Percentiles rank a stretch among this genome's conserved stretches.
These are phyloP conservation scores for Paecilomyces dactylethromorphus DNA, from an alignment of 2,329 filamentous ascomycete species.

Conservation along the genomic window DNA sequence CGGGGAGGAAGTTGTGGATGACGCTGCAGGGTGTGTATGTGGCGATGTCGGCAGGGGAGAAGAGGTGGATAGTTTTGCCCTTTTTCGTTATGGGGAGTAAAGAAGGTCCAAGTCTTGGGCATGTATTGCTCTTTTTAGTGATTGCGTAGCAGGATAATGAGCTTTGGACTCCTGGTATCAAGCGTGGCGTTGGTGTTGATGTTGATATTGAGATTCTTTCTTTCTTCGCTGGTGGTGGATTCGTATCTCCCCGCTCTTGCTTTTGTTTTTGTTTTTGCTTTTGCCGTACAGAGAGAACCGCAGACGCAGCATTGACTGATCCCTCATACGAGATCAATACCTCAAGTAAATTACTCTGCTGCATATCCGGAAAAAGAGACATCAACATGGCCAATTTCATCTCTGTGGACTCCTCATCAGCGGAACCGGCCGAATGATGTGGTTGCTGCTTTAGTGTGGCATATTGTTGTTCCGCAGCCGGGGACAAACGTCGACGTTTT, in stretches of 20 bases:
- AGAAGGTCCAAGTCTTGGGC: slow-evolving; percentile 9
- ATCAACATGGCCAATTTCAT: slow-evolving; percentile 78
- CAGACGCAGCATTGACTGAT: slow-evolving; percentile 60
- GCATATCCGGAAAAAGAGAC: slow-evolving; percentile 62
- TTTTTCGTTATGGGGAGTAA: slow-evolving; percentile 56
- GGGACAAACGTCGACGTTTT: slow-evolving; percentile 24
- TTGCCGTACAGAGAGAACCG: slow-evolving; percentile 40
- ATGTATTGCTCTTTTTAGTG: slow-evolving; percentile 37
- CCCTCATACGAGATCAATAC: slow-evolving; percentile 71
- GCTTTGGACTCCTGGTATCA: slow-evolving; percentile 52
- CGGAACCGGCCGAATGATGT: slow-evolving; percentile 2
- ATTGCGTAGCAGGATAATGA: slow-evolving; percentile 47
- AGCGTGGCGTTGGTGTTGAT: slow-evolving; percentile 50
- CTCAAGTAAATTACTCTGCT: slow-evolving; percentile 67
- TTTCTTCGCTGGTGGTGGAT: background rate
- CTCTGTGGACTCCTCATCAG: slow-evolving; percentile 76
- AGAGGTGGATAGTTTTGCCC: slow-evolving; percentile 78
- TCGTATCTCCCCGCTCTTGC: background rate
- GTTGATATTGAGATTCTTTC: background rate
- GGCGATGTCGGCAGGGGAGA: slow-evolving; percentile 72
- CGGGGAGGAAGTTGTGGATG: slow-evolving; percentile 80
- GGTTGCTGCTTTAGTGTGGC: background rate
- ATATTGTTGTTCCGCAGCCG: slow-evolving; percentile 3
- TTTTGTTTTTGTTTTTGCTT: background rate
- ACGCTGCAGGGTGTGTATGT: slow-evolving; percentile 84